These are phyloP conservation scores for Glutinoglossum americanum DNA, from an alignment of 495 filamentous ascomycete genomes.

Conservation along the genomic window DNA sequence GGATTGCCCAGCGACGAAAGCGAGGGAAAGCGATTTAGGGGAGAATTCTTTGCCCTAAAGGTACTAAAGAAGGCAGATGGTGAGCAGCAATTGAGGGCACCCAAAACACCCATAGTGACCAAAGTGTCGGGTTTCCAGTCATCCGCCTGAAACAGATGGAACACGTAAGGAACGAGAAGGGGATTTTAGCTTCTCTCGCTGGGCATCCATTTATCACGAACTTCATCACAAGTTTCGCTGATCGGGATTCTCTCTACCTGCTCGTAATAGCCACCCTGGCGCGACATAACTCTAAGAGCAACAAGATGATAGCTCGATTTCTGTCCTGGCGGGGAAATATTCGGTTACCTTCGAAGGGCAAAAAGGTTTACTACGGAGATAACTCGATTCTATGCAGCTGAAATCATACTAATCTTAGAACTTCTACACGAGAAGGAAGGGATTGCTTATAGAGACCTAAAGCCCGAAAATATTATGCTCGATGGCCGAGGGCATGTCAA, in stretches of 20 bases:
- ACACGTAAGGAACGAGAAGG: constrained; percentile 86
- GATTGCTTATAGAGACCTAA: constrained; percentile 85
- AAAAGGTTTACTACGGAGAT: constrained; percentile 71
- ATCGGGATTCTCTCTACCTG: constrained; percentile 77
- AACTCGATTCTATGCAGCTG: constrained; percentile 83
- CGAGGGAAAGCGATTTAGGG: constrained; percentile 18
- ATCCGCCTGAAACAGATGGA: constrained; percentile 95
- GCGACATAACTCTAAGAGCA: not conserved
- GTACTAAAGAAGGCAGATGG: constrained; percentile 74
- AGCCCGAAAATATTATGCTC: constrained; percentile 87
- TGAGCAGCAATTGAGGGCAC: constrained; percentile 14
- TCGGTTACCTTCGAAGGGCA: constrained; percentile 72
- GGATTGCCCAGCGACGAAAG: constrained; percentile 7
- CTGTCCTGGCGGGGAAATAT: constrained; percentile 87
- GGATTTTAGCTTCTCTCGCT: constrained; percentile 64
- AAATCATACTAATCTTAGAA: constrained; percentile 82
- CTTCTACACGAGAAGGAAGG: constrained; percentile 75
- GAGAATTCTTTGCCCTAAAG: constrained; percentile 74
- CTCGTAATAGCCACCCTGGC: constrained; percentile 32
- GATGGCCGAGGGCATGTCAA: constrained; percentile 88
- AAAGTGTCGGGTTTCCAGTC: constrained; percentile 26
- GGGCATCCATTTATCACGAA: constrained; percentile 92
- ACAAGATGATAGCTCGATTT: constrained; percentile 44
- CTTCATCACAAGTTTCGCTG: constrained; percentile 76
- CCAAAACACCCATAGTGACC: not conserved